phyloP scores from a whole-genome alignment of 768 basidiomycete species.

The Phlebiopsis gigantea region DNA sequence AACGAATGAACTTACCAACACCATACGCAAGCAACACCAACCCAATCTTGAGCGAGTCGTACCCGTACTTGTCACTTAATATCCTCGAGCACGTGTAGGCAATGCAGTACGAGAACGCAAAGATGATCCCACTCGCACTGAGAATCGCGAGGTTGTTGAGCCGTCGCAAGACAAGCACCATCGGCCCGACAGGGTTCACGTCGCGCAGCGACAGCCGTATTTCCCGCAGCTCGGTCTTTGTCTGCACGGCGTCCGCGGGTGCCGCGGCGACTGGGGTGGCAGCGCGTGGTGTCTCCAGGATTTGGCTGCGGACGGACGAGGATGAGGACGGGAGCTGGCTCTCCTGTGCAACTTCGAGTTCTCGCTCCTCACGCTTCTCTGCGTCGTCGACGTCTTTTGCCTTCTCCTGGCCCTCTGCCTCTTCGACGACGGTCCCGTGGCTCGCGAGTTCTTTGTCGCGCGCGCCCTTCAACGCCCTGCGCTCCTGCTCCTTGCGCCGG shows the following conservation, averaged over 20 bases:
- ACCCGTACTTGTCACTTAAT: constrained; percentile 56
- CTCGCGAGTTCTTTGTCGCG: neutral
- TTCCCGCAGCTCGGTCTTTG: constrained; percentile 16
- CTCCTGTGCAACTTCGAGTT: neutral
- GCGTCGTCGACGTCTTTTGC: neutral
- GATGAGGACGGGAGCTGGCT: too few relatives aligned
- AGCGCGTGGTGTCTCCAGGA: neutral
- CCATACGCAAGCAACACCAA: constrained; percentile 75
- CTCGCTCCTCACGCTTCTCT: neutral
- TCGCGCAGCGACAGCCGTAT: constrained; percentile 59
- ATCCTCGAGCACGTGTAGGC: constrained; percentile 74
- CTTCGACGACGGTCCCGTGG: constrained; percentile 17
- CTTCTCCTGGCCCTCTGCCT: neutral
- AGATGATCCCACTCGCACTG: constrained; percentile 53
- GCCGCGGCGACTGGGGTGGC: neutral
- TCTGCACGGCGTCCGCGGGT: neutral
- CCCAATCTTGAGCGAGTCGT: constrained; percentile 66
- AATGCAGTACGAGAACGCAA: constrained; percentile 66
- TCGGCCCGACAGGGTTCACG: constrained; percentile 69
- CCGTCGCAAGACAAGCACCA: constrained; percentile 50
- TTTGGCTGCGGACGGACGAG: neutral
- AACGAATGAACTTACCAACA: constrained; percentile 36
- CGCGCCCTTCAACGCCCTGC: neutral
- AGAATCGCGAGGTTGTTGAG: constrained; percentile 67
- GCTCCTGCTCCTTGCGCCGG: constrained; percentile 21